Base-by-base conservation (phyloP, 129 eudicot species). In the Solidago caesia region DNA sequence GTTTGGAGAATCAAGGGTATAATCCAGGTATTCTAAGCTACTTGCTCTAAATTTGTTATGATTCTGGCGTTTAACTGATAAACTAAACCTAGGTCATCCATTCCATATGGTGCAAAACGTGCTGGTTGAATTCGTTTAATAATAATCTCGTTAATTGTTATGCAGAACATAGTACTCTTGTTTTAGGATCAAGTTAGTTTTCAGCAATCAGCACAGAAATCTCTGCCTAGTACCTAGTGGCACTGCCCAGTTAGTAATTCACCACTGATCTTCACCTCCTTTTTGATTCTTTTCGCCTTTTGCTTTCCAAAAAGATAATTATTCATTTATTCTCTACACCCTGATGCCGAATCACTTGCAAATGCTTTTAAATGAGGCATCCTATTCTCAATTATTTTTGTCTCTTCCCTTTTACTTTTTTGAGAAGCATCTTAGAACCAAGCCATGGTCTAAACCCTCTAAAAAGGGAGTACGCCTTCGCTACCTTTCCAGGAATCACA, bases 1-100 rank as follows among this genome's bases (percentile, higher is more conserved):
- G 98, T 90, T 85, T 94, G 98, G 98, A 90, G 98, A 82, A 90
- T 94, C 66, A 94, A 88, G 76, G 98, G 98, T 60, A 94, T 94
- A 75, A 94, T 94, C 70, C 98, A 94, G 98, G 98, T 94, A 82
- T 52, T 79, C 10, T 44, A 42, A 53, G 46, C 14, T 51, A 16
- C 67, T 47, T 25, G 10, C 42, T 26, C 29, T 14, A 8, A 7
- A 48, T 7, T 27, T 70, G 29, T 12, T 1, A 51, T 27, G 4
- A 47, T 47, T 48, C 12, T 6, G 44, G 61, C 25, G 11, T 49
- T 49, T 10, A 51, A 46, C 51, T 27, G 73, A 49, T 69, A 8
- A 10, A 47, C 44, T 47, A 46, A 67, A 68, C 56, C 58, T 45
- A 8, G 25, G 5, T 26, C 44, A 4, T 68, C 6, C 59, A 10